Base-by-base conservation (phyloP, 148 eudicot genomes). In the Silene latifolia region DNA sequence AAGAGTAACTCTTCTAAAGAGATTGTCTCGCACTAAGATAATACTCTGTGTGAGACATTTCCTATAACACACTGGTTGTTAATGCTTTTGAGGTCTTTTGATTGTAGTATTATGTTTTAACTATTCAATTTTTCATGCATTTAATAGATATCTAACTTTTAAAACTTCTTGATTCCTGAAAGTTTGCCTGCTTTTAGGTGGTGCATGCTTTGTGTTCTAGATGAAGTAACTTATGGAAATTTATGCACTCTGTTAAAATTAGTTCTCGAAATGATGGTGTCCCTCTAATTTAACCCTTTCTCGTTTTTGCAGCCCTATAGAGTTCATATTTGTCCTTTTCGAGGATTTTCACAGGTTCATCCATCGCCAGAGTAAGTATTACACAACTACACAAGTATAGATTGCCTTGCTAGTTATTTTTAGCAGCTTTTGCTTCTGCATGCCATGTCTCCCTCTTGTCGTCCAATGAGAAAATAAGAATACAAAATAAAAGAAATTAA, bases 241-340 rank as follows among this genome's bases (percentile, higher is more conserved):
- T 4, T 18, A 19, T 44, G 29, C 44, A 39, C 58, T 14, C 27
- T 62, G 14, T 63, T 25, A 51, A 51, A n/a, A 15, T 79, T 15
- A 63, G 62, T 63, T 79, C 12, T n/a, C 20, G 51, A 53, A 62
- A 51, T 21, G 14, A 42, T 3, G 8, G 19, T 17, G 32, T 39
- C 10, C 75, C 24, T 17, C 25, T 60, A 54, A 42, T 66, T 27
- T 8, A 42, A 48, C 18, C n/a, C 57, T 76, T 46, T 51, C n/a
- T 27, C 51, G 32, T 72, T 61, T 76, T 63, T 76, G 83, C 83
- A 76, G 83, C 80, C 80, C 54, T 80, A 80, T 60, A 76, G 83
- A 61, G 76, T 80, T 76, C 83, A 80, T 9, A 76, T 80, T 25
- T 80, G 80, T 23, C 83, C 83, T 61, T 80, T 80, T 67, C 80